Conservation (phyloP, 352 stramenopile species). For the Blastocystis sp. region DNA sequence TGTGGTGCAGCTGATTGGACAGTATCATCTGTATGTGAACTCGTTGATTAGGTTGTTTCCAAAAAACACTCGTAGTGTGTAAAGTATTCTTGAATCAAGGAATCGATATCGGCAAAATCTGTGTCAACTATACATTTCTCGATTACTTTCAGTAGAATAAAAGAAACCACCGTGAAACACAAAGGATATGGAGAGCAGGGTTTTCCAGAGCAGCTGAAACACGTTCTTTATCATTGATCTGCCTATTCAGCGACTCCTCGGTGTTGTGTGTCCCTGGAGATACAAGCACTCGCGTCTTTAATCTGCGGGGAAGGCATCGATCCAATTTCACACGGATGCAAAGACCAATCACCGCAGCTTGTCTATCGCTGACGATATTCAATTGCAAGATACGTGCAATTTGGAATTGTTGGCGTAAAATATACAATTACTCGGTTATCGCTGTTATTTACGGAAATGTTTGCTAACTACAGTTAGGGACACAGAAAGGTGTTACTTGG, state of each 20-base stretch:
- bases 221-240: conserved; percentile 87
- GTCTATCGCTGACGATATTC: conserved; percentile 66
- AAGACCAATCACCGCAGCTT: conserved; percentile 80
- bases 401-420: conserved; percentile 85
- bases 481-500: conserved; percentile 62
- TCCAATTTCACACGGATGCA: conserved; percentile 83
- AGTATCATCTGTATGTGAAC: not conserved
- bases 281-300: conserved; percentile 83
- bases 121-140: conserved; percentile 86
- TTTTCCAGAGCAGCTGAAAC: conserved; percentile 85
- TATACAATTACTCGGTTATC: conserved; percentile 74
- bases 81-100: not conserved
- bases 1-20: not conserved
- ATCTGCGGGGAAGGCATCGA: conserved; percentile 77
- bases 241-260: conserved; percentile 82
- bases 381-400: conserved; percentile 70
- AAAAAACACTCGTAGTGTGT: not conserved
- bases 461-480: conserved; percentile 68
- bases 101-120: conserved; percentile 65
- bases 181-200: conserved; percentile 62
- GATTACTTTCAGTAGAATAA: conserved; percentile 79
- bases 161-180: not conserved
- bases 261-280: conserved; percentile 80
- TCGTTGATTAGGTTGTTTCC: not conserved
- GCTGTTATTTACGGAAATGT: conserved; percentile 77